Conservation (phyloP, 2,329 filamentous ascomycete species). For the Botrytis tulipae region DNA sequence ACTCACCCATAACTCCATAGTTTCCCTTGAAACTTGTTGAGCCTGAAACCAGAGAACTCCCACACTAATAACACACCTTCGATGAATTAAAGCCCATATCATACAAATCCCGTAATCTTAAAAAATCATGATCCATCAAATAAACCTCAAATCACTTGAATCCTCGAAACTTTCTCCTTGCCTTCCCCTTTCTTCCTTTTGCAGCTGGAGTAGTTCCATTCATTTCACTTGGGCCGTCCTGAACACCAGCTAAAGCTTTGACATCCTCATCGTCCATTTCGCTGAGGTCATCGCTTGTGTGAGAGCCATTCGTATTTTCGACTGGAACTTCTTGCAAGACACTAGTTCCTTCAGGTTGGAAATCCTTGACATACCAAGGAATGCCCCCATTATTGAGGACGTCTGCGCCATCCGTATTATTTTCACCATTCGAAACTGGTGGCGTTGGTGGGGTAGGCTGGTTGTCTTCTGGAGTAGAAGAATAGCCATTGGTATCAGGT, state of each 20-base stretch:
- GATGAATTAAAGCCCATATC: slow-evolving; percentile 13
- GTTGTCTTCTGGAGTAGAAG: slow-evolving; percentile 24
- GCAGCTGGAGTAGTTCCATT: slow-evolving; percentile 20
- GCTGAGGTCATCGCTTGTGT: slow-evolving; percentile 81
- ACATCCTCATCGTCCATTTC: slow-evolving; percentile 91
- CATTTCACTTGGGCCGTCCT: slow-evolving; percentile 28
- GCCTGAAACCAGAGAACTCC: slow-evolving; percentile 17
- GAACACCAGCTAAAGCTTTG: slow-evolving; percentile 56
- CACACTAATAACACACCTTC: slow-evolving; percentile 18
- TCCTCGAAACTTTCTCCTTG: slow-evolving; percentile 31
- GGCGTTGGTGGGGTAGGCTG: slow-evolving; percentile 57
- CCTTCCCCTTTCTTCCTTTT: slow-evolving; percentile 34
- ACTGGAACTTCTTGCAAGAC: slow-evolving; percentile 53
- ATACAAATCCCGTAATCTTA: slow-evolving; percentile 8
- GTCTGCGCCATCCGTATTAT: slow-evolving; percentile 22
- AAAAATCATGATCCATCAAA: slow-evolving; percentile 4
- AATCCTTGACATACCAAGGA: slow-evolving; percentile 82
- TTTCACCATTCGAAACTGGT: slow-evolving; percentile 61
- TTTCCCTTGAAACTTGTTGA: not conserved
- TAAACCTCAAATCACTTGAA: slow-evolving; percentile 19
- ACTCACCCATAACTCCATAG: slow-evolving; percentile 8
- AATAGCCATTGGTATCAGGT: slow-evolving; percentile 50
- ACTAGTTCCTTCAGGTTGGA: slow-evolving; percentile 77
- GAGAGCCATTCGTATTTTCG: slow-evolving; percentile 66
- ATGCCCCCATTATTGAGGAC: slow-evolving; percentile 70